These are phyloP conservation scores for Crithidia mellificae DNA, from an alignment of 208 protist species.

Conservation along the genomic window DNA sequence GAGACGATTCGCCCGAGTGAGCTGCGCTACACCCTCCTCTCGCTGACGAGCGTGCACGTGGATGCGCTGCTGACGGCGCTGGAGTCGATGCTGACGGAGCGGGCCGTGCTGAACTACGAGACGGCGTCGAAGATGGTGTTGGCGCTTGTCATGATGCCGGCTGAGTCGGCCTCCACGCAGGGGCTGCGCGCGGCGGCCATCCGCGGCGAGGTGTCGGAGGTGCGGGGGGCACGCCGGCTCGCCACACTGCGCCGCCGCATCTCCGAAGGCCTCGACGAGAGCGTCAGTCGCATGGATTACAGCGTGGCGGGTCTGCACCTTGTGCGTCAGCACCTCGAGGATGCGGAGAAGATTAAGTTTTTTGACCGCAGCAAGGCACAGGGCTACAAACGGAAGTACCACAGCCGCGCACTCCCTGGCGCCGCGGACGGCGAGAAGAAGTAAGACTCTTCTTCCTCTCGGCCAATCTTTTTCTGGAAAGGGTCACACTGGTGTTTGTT, in stretches of 20 bases:
- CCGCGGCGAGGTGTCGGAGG: conserved; percentile 68
- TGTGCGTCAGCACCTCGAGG: conserved; percentile 62
- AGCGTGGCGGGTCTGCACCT: conserved; percentile 74
- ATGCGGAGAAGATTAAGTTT: conserved; percentile 72
- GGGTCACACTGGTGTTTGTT: too few species aligned
- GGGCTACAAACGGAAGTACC: conserved; percentile 83
- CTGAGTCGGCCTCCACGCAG: conserved; percentile 26
- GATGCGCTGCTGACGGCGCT: conserved; percentile 75
- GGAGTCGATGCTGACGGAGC: conserved; percentile 59
- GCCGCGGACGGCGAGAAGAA: conserved; percentile 9
- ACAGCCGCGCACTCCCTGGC: conserved; percentile 50
- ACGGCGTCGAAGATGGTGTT: conserved; percentile 76
- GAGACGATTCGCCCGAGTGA: conserved; percentile 83
- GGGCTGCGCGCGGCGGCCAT: conserved; percentile 49
- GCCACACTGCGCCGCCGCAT: conserved; percentile 57
- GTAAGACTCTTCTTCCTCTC: conserved; percentile 1
- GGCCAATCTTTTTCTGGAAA: too few species aligned
- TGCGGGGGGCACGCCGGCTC: conserved; percentile 59
- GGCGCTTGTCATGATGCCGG: conserved; percentile 55
- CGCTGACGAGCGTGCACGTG: conserved; percentile 83
- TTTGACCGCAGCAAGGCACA: conserved; percentile 84
- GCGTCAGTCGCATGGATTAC: conserved; percentile 73
- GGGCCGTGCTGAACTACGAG: conserved; percentile 84
- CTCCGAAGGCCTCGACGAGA: conserved; percentile 62
- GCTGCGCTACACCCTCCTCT: conserved; percentile 76